Base-by-base conservation (phyloP, 2,329 filamentous ascomycete genomes). In the Monosporascus sp. region DNA sequence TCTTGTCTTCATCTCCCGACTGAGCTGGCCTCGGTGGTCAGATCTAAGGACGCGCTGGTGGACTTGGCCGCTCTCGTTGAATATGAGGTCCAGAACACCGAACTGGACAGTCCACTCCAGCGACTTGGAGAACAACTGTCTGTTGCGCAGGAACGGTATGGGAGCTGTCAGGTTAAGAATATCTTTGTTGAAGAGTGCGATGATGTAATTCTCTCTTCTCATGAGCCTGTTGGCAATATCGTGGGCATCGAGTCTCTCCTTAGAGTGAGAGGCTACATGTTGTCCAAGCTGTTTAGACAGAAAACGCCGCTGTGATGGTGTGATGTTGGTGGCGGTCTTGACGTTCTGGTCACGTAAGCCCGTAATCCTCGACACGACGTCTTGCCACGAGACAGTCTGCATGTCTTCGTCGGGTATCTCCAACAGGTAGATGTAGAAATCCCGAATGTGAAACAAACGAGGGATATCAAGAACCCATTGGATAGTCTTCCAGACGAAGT, bases 181-280 rank as follows among this genome's bases (percentile, higher is more conserved):
- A 56, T 97, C 94, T 70, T 99, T 97, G 76, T 99, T 99, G 74
- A 97, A 90, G 64, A 99, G 78, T 5, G 94, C 94, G 63, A 99
- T 97, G 57, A 97, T 82, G 64, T 97, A 99, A 65, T 99, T 99
- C 58, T 97, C 93, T 65, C 90, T 88, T 54, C 94, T 87, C 94
- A 99, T 97, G 46, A 99, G 74, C 35, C 94, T 85, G 66, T 97
- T 99, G 7, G 94, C 94, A 68, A 99, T 97, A 65, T 97, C 94
- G 64, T 97, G 90, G 11, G 94, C 94, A 70, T 97, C 94, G 62
- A 99, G 86, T 57, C 93, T 82, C 72, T 97, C 90, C 69, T 97
- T 96, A 22, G 90, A 95, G 66, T 95, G 90, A 54, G 86, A 91
- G 46, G 89, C 88, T 57, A 93, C 78, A 60, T 68, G 58, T 82